Evolutionary conservation across 2,329 filamentous ascomycete species (phyloP).

Genomic region (Talaromyces rugulosus): DNA sequence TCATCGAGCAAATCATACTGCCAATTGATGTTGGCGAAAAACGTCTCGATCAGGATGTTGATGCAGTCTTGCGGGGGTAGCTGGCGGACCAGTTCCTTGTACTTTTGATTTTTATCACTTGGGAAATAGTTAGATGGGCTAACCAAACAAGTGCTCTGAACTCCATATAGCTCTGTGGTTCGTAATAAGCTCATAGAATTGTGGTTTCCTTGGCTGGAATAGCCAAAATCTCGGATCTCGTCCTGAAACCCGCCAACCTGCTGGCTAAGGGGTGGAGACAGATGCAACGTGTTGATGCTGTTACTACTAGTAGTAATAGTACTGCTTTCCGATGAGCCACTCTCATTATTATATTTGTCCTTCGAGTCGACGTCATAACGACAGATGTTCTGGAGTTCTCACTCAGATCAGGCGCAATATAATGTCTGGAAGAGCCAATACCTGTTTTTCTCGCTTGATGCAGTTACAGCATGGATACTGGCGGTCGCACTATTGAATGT

Average conservation of each 20-base stretch:
- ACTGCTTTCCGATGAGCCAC: not conserved
- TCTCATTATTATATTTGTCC: not conserved
- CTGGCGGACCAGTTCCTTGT: slow-evolving; percentile 11
- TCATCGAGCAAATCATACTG: slow-evolving; percentile 17
- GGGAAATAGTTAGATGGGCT: not conserved
- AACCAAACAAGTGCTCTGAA: not conserved
- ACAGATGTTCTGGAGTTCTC: slow-evolving; percentile 13
- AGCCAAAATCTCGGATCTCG: slow-evolving; percentile 14
- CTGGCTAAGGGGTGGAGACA: not conserved
- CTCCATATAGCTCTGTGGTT: slow-evolving; percentile 6
- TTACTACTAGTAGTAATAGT: not conserved
- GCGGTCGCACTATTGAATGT: slow-evolving; percentile 15
- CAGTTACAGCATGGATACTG: slow-evolving; percentile 17
- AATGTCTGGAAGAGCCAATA: slow-evolving; percentile 4
- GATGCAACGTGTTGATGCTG: not conserved
- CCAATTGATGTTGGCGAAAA: slow-evolving; percentile 15
- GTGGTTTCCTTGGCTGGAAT: slow-evolving; percentile 12
- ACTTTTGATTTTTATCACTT: slow-evolving; percentile 6
- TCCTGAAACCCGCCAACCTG: slow-evolving; percentile 3
- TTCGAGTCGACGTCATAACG: slow-evolving; percentile 12
- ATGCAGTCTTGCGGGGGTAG: slow-evolving; percentile 11
- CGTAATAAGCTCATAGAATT: slow-evolving; percentile 15
- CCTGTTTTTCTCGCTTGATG: slow-evolving; percentile 15
- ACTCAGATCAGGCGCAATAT: slow-evolving; percentile 1
- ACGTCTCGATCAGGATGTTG: slow-evolving; percentile 12